These are phyloP conservation scores for Russula lepida DNA, from an alignment of 768 basidiomycete genomes.

Conservation along the genomic window DNA sequence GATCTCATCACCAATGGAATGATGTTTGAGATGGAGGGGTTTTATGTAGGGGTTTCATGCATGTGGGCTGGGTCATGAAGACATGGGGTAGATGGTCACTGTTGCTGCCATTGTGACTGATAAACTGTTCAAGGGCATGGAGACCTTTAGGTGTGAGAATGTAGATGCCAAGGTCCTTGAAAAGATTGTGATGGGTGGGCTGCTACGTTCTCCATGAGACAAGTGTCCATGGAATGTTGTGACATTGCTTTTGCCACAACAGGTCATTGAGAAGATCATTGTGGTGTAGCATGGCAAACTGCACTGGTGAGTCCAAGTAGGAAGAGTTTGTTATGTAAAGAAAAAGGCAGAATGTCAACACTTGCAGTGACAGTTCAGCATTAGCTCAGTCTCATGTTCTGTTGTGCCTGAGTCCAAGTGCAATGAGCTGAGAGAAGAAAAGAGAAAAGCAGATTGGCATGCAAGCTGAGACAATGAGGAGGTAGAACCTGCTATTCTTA, in stretches of 20 bases:
- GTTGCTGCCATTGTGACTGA: slow-evolving; percentile 97
- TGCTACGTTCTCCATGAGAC: slow-evolving; percentile 94
- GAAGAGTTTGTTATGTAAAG: too few species aligned
- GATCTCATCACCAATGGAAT: slow-evolving; percentile 92
- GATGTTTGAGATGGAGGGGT: slow-evolving; percentile 90
- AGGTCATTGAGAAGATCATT: slow-evolving; percentile 98
- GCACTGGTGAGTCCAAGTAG: too few species aligned
- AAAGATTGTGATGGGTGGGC: slow-evolving; percentile 80
- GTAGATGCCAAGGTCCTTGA: slow-evolving; percentile 98
- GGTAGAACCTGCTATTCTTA: too few species aligned
- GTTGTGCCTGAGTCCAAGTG: too few species aligned
- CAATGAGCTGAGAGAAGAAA: too few species aligned
- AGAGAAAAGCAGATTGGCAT: too few species aligned
- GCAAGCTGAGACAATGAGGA: too few species aligned
- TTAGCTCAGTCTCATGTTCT: too few species aligned
- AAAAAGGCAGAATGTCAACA: too few species aligned
- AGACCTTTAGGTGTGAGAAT: slow-evolving; percentile 95
- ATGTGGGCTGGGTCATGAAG: slow-evolving; percentile 84
- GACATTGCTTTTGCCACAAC: slow-evolving; percentile 99
- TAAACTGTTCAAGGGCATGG: slow-evolving; percentile 97
- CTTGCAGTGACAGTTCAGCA: too few species aligned
- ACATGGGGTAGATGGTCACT: slow-evolving; percentile 86
- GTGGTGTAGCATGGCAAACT: too few species aligned
- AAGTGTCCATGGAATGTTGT: slow-evolving; percentile 99
- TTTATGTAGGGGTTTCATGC: slow-evolving; percentile 99